These are phyloP conservation scores for Plantago coronopus DNA, from an alignment of 305 asterid species.

Conservation along the genomic window DNA sequence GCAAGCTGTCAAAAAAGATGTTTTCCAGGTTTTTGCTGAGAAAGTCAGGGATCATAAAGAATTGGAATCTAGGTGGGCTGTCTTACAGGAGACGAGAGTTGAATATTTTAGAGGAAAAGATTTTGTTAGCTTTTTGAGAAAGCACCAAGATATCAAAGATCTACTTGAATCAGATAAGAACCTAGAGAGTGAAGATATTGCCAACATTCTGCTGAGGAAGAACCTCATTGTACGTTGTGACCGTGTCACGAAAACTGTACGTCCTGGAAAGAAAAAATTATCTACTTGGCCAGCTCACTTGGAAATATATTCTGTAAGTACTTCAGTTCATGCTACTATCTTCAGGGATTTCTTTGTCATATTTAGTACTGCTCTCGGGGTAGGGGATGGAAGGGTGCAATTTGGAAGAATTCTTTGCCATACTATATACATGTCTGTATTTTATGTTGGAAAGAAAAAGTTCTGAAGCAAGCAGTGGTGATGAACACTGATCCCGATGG, in stretches of 20 bases:
- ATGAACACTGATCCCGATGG: neutral
- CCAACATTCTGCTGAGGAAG: slow-evolving; percentile 63
- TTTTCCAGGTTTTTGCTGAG: slow-evolving; percentile 86
- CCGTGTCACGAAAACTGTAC: slow-evolving; percentile 90
- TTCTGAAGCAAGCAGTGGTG: neutral
- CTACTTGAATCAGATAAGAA: slow-evolving; percentile 69
- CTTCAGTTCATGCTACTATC: slow-evolving; percentile 8
- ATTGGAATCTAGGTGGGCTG: slow-evolving; percentile 96
- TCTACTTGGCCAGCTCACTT: slow-evolving; percentile 99
- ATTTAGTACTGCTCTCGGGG: neutral
- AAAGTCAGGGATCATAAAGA: slow-evolving; percentile 93
- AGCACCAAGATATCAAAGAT: slow-evolving; percentile 74
- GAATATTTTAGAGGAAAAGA: slow-evolving; percentile 97
- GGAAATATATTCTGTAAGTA: slow-evolving; percentile 80
- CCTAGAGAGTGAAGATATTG: slow-evolving; percentile 79
- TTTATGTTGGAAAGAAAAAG: neutral
- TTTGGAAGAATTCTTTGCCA: neutral
- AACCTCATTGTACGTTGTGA: slow-evolving; percentile 95
- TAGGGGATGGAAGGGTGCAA: neutral
- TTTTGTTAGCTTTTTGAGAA: slow-evolving; percentile 71
- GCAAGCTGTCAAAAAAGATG: slow-evolving; percentile 68
- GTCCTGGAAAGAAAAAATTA: slow-evolving; percentile 92
- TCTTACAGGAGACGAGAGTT: slow-evolving; percentile 95
- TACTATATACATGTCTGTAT: neutral
- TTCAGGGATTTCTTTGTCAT: neutral